A percentile compares a stretch with the other conserved stretches of the same genome.
These are phyloP conservation scores for Choanephora cucurbitarum DNA, from an alignment of 371 early-diverging fungal species.

Conservation along the genomic window DNA sequence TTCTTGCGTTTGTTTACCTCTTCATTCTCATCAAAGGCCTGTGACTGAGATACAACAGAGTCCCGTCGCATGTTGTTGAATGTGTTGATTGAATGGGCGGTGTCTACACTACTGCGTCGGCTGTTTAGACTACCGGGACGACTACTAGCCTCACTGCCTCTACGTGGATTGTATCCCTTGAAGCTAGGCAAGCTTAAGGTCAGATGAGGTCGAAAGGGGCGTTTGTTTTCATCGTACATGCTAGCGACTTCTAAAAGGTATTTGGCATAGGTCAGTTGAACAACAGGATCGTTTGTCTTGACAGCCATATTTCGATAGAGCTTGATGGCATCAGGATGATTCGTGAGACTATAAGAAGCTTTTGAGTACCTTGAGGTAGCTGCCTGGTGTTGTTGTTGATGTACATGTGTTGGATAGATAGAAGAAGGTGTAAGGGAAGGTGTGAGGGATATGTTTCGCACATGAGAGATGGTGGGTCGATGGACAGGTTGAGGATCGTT, in stretches of 20 bases:
- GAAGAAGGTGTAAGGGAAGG: slow-evolving; percentile 19
- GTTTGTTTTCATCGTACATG: slow-evolving; percentile 25
- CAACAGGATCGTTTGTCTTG: slow-evolving; percentile 72
- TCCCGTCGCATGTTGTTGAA: slow-evolving; percentile 7
- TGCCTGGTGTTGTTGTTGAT: slow-evolving; percentile 1
- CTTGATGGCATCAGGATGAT: slow-evolving; percentile 59
- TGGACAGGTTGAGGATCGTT: background rate
- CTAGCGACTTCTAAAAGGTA: slow-evolving; percentile 65
- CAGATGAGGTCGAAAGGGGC: slow-evolving; percentile 11
- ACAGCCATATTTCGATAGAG: slow-evolving; percentile 75
- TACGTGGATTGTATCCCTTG: background rate
- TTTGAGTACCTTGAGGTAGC: slow-evolving; percentile 30
- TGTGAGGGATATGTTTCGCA: slow-evolving; percentile 6
- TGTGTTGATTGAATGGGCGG: background rate
- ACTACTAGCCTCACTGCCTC: background rate
- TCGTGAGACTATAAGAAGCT: slow-evolving; percentile 62
- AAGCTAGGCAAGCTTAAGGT: slow-evolving; percentile 10
- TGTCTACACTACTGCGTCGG: slow-evolving; percentile 26
- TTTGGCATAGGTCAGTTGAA: slow-evolving; percentile 85
- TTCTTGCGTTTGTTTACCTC: slow-evolving; percentile 17
- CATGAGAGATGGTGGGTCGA: background rate
- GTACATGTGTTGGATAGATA: background rate
- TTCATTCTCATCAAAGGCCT: background rate
- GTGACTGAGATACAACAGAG: background rate
- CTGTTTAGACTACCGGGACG: slow-evolving; percentile 13